Conservation (phyloP, 2,329 filamentous ascomycete genomes). For the Microthyrium microscopicum region DNA sequence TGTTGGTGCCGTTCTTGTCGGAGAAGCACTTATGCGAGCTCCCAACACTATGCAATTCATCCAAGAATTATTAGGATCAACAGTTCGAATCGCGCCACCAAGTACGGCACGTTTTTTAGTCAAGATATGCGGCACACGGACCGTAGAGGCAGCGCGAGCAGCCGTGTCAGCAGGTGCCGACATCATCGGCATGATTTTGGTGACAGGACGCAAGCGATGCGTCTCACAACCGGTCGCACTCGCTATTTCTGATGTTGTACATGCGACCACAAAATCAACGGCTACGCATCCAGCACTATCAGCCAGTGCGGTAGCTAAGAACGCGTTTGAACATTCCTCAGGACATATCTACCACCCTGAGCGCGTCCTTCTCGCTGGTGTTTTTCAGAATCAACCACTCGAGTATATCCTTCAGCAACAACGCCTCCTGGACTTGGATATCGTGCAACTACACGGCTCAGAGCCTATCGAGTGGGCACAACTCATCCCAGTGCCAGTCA, state of each 20-base stretch:
- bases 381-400: slow-evolving; percentile 84
- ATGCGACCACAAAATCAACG: slow-evolving; percentile 29
- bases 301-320: slow-evolving; percentile 20
- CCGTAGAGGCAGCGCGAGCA: slow-evolving; percentile 58
- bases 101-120: slow-evolving; percentile 46
- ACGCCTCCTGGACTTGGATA: slow-evolving; percentile 57
- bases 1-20: slow-evolving; percentile 83
- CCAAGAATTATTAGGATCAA: slow-evolving; percentile 53
- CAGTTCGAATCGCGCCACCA: slow-evolving; percentile 11
- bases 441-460: slow-evolving; percentile 83
- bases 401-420: slow-evolving; percentile 68
- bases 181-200: slow-evolving; percentile 82
- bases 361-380: slow-evolving; percentile 70
- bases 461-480: slow-evolving; percentile 86
- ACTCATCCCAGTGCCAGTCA: slow-evolving; percentile 80
- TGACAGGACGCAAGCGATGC: slow-evolving; percentile 62
- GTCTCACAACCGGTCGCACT: slow-evolving; percentile 64
- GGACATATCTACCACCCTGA: slow-evolving; percentile 30
- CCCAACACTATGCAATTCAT: slow-evolving; percentile 72
- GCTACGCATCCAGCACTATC: slow-evolving; percentile 12
- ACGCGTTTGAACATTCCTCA: slow-evolving; percentile 53
- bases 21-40: slow-evolving; percentile 90
- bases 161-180: slow-evolving; percentile 82
- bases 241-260: slow-evolving; percentile 65
- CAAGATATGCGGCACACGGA: slow-evolving; percentile 90